Conservation (phyloP, 2,329 filamentous ascomycete genomes). For the Grosmannia huntii region DNA sequence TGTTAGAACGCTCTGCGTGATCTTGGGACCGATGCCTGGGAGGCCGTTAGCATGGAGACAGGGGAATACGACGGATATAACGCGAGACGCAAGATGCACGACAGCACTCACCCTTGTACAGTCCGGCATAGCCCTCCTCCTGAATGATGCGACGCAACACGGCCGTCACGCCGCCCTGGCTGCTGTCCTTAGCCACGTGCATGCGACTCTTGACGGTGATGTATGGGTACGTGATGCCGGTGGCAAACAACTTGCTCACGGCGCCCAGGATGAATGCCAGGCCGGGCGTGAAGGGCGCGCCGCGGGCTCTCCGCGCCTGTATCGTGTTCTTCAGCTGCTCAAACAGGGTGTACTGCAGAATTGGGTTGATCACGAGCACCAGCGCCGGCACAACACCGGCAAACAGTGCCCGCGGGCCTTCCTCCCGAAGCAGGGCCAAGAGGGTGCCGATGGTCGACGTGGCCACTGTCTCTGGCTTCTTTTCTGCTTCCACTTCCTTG, state of each 20-base stretch:
- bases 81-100: neutral
- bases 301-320: conserved; percentile 50
- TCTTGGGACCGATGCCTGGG: conserved; percentile 83
- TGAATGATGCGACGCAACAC: conserved; percentile 67
- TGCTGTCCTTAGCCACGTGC: conserved; percentile 71
- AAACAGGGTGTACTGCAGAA: conserved; percentile 96
- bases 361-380: conserved; percentile 93
- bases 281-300: conserved; percentile 53
- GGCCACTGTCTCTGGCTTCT: conserved; percentile 9
- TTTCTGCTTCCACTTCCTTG: conserved; percentile 13
- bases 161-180: conserved; percentile 50
- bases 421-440: conserved; percentile 64
- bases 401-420: conserved; percentile 78
- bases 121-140: conserved; percentile 81
- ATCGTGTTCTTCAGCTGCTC: conserved; percentile 92
- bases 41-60: conserved; percentile 1
- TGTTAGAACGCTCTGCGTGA: conserved; percentile 92
- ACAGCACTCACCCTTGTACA: conserved; percentile 68
- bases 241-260: conserved; percentile 87
- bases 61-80: conserved; percentile 1
- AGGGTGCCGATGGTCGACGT: conserved; percentile 73
- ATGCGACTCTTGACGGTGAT: conserved; percentile 98
- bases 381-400: conserved; percentile 85
- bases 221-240: conserved; percentile 90
- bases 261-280: conserved; percentile 88